Evolutionary conservation across 495 filamentous ascomycete species (phyloP).

Genomic region (Neurospora sp.): DNA sequence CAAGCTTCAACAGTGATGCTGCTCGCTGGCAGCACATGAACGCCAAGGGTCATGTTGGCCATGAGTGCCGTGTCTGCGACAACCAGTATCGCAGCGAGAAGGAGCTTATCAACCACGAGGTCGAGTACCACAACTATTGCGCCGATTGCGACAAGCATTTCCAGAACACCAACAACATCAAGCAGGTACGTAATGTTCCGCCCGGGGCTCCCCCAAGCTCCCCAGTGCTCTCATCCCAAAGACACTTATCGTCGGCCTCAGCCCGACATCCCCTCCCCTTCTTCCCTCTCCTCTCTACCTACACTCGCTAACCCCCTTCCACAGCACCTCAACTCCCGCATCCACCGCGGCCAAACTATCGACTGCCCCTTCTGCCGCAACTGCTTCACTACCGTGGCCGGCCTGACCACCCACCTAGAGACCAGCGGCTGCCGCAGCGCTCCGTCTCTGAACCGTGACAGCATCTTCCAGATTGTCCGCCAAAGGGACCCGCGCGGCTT

Average conservation of each 20-base stretch:
- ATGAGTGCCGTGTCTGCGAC: conserved; percentile 16
- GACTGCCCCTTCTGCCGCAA: conserved; percentile 16
- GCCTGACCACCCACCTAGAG: conserved; percentile 16
- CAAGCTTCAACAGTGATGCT: conserved; percentile 6
- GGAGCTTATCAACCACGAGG: conserved; percentile 8
- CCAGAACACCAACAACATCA: conserved; percentile 19
- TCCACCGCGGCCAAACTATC: conserved; percentile 8
- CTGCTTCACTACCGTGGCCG: conserved; percentile 8
- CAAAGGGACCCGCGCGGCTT: conserved; percentile 10
- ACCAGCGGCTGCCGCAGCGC: conserved; percentile 5
- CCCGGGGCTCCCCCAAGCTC: not conserved
- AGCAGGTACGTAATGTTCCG: conserved; percentile 6
- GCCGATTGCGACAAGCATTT: conserved; percentile 18
- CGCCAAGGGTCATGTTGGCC: conserved; percentile 7
- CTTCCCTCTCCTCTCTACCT: not conserved
- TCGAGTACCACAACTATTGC: conserved; percentile 17
- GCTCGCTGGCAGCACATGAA: conserved; percentile 15
- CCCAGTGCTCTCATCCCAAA: not conserved
- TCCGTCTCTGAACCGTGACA: conserved; percentile 13
- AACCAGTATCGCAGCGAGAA: not conserved
- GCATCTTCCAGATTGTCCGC: conserved; percentile 12
- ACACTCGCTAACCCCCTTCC: not conserved
- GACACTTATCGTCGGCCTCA: not conserved
- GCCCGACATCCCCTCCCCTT: not conserved
- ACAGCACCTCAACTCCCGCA: conserved; percentile 14